phyloP scores from a whole-genome alignment of 1,139 yeast species.

The Candida smagusa region DNA sequence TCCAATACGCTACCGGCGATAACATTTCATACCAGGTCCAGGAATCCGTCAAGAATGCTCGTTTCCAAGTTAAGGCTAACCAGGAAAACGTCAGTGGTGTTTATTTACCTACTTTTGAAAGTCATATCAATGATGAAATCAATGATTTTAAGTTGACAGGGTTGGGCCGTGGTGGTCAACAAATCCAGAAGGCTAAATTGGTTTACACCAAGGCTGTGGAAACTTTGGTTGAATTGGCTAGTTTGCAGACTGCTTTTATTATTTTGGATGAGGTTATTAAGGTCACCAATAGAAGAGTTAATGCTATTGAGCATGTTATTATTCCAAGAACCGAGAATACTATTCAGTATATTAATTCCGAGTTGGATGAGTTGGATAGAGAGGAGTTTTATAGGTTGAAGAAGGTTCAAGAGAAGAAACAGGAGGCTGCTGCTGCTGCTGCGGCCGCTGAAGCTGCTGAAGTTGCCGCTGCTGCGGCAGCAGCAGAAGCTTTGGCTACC shows the following conservation, averaged over 20 bases:
- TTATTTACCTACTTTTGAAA: conserved; percentile 86
- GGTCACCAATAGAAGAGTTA: conserved; percentile 96
- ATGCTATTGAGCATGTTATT: conserved; percentile 97
- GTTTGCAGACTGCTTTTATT: conserved; percentile 92
- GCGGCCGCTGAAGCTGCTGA: conserved; percentile 47
- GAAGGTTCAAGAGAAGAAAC: conserved; percentile 96
- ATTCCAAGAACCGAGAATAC: conserved; percentile 98
- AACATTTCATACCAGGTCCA: conserved; percentile 93
- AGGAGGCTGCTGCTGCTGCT: conserved; percentile 65
- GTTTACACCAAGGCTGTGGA: conserved; percentile 95
- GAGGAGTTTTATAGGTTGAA: conserved; percentile 96
- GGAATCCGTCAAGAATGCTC: conserved; percentile 86
- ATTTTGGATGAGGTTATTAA: conserved; percentile 96
- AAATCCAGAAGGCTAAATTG: conserved; percentile 88
- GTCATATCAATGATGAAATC: conserved; percentile 75
- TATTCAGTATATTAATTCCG: conserved; percentile 87
- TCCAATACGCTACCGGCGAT: conserved; percentile 94
- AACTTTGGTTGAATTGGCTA: conserved; percentile 91
- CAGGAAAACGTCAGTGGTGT: conserved; percentile 98
- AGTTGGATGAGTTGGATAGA: conserved; percentile 94
- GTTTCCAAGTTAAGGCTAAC: conserved; percentile 86
- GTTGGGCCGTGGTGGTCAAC: conserved; percentile 97
- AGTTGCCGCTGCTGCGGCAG: conserved; percentile 7
- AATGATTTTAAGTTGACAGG: conserved; percentile 97
- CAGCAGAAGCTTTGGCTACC: conserved; percentile 9